Conservation (phyloP, 345 rosid genomes). For the Physaria fendleri region DNA sequence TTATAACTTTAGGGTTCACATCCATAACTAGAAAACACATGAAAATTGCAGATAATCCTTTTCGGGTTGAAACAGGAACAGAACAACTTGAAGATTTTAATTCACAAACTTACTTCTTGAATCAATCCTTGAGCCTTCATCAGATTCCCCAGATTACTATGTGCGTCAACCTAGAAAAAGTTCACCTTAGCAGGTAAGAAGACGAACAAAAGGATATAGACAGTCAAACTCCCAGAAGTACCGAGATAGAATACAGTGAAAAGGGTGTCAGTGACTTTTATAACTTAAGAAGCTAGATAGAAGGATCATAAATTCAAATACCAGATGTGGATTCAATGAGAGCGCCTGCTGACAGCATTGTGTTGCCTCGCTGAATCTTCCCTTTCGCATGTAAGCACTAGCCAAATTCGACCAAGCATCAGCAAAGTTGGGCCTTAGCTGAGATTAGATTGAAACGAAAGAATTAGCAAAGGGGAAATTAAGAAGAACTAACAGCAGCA, state of each 20-base stretch:
- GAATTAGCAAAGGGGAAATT: neutral
- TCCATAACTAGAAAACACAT: constrained; percentile 9
- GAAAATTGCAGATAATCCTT: constrained; percentile 6
- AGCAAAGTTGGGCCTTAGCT: constrained; percentile 93
- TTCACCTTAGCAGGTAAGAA: constrained; percentile 9
- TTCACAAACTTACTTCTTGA: constrained; percentile 73
- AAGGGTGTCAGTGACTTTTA: too few species aligned
- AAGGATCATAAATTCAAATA: constrained; percentile 22
- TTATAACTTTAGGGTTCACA: neutral
- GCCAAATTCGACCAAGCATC: constrained; percentile 99
- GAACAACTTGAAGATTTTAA: neutral
- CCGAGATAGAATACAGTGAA: neutral
- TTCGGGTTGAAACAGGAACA: constrained; percentile 15
- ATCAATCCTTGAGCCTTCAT: constrained; percentile 94
- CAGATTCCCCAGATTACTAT: constrained; percentile 85
- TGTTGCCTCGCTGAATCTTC: constrained; percentile 88
- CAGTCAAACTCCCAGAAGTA: neutral
- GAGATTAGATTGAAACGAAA: constrained; percentile 18
- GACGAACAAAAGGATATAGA: neutral
- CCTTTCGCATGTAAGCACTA: constrained; percentile 95
- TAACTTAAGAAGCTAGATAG: neutral
- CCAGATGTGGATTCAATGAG: constrained; percentile 84
- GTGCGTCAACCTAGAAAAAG: constrained; percentile 80
- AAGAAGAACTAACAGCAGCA: constrained; percentile 1
- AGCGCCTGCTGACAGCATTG: constrained; percentile 97